phyloP scores from a whole-genome alignment of 2,329 filamentous ascomycete genomes.

The Aureobasidium sp. region DNA sequence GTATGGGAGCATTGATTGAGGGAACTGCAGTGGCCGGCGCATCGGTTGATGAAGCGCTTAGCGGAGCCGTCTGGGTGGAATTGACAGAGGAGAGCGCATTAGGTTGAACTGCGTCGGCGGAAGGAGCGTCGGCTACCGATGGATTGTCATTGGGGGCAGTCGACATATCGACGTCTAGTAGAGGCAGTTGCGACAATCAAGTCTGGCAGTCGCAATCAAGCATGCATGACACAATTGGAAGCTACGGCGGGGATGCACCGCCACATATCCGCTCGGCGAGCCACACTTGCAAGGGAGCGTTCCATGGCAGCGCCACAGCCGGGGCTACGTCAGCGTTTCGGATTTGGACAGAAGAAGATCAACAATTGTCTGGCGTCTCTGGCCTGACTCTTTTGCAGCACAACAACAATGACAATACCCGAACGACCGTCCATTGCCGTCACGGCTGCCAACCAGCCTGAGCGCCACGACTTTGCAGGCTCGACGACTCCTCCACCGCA shows the following conservation, averaged over 20 bases:
- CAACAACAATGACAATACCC: background rate
- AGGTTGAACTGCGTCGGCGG: background rate
- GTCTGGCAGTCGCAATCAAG: too few relatives aligned
- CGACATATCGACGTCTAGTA: background rate
- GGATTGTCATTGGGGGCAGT: background rate
- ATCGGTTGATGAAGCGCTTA: background rate
- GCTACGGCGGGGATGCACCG: background rate
- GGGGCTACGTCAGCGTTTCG: too few relatives aligned
- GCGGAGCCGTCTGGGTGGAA: background rate
- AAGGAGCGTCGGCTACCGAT: background rate
- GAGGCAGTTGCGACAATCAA: background rate
- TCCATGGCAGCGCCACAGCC: background rate
- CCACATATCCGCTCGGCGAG: background rate
- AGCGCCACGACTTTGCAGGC: background rate
- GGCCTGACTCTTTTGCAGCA: background rate
- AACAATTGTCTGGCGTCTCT: background rate
- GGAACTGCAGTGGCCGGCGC: background rate
- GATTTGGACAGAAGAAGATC: background rate
- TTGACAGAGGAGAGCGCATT: background rate
- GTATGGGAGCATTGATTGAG: background rate
- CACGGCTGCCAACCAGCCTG: background rate
- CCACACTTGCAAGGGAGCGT: too few relatives aligned
- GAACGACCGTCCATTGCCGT: background rate
- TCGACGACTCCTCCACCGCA: background rate
- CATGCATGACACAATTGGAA: background rate